Evolutionary conservation across 768 basidiomycete genomes (phyloP).

Genomic region (Suillus tomentosus): DNA sequence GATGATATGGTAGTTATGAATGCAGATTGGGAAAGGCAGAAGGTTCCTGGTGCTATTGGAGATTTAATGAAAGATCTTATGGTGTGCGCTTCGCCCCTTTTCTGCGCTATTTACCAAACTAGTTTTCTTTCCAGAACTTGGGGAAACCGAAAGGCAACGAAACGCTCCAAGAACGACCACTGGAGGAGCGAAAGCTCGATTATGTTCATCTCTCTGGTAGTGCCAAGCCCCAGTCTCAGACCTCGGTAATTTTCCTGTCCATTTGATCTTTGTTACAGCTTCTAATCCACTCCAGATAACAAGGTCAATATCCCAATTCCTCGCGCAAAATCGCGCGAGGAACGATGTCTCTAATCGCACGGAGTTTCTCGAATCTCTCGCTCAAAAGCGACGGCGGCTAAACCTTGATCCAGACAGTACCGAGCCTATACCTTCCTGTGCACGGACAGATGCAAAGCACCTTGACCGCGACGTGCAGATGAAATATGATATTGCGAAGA

Average conservation of each 20-base stretch:
- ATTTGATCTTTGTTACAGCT: neutral
- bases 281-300: slow-evolving; percentile 49
- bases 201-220: slow-evolving; percentile 56
- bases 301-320: slow-evolving; percentile 69
- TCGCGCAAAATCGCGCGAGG: slow-evolving; percentile 68
- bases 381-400: slow-evolving; percentile 53
- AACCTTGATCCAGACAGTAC: slow-evolving; percentile 37
- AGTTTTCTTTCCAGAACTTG: slow-evolving; percentile 24
- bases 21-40: slow-evolving; percentile 59
- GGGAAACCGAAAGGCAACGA: slow-evolving; percentile 33
- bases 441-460: slow-evolving; percentile 70
- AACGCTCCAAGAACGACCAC: slow-evolving; percentile 31
- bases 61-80: slow-evolving; percentile 52
- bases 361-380: slow-evolving; percentile 67
- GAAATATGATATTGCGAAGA: slow-evolving; percentile 87
- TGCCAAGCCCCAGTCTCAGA: slow-evolving; percentile 51
- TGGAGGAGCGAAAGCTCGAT: slow-evolving; percentile 72
- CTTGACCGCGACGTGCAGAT: slow-evolving; percentile 77
- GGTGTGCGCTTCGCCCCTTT: slow-evolving; percentile 37
- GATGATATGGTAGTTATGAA: slow-evolving; percentile 75
- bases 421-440: slow-evolving; percentile 55
- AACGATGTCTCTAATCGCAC: slow-evolving; percentile 77
- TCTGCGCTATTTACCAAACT: neutral
- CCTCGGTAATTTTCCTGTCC: slow-evolving; percentile 50
- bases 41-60: slow-evolving; percentile 56